These are phyloP conservation scores for Cupressus sempervirens DNA, from an alignment of 75 land plant species.

Conservation along the genomic window DNA sequence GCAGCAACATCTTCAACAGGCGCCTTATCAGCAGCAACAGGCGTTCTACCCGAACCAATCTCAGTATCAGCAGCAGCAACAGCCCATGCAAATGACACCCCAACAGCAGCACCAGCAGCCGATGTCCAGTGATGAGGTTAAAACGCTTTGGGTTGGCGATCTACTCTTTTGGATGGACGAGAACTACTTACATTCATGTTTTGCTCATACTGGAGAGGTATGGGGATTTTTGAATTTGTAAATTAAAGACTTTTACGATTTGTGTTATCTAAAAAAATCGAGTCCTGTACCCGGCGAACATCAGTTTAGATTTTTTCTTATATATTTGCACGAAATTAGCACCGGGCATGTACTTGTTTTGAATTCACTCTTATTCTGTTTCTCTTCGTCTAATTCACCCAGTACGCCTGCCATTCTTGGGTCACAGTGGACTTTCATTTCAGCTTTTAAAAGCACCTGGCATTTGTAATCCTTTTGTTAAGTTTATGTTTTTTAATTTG, in stretches of 20 bases:
- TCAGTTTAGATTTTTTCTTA: no score
- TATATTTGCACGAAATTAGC: no score
- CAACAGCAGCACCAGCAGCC: constrained; percentile 25
- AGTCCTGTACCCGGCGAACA: no score
- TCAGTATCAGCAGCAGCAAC: constrained; percentile 19
- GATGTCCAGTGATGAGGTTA: constrained; percentile 32
- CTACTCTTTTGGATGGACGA: constrained; percentile 55
- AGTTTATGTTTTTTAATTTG: no score
- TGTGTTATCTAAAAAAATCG: no score
- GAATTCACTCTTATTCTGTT: no score
- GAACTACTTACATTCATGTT: constrained; percentile 30
- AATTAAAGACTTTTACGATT: background rate
- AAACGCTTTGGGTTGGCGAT: constrained; percentile 48
- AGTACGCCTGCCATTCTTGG: no score
- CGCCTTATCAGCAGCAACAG: constrained; percentile 2
- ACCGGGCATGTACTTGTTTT: no score
- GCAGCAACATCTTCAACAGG: background rate
- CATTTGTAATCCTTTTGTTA: no score
- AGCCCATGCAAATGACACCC: background rate
- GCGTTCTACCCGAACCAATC: background rate
- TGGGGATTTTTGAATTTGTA: background rate
- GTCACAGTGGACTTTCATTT: no score
- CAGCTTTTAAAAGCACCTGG: no score
- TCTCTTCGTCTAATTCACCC: no score
- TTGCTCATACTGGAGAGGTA: constrained; percentile 50